phyloP scores from a whole-genome alignment of 352 stramenopile genomes.

The Thalassiosira delicatula region DNA sequence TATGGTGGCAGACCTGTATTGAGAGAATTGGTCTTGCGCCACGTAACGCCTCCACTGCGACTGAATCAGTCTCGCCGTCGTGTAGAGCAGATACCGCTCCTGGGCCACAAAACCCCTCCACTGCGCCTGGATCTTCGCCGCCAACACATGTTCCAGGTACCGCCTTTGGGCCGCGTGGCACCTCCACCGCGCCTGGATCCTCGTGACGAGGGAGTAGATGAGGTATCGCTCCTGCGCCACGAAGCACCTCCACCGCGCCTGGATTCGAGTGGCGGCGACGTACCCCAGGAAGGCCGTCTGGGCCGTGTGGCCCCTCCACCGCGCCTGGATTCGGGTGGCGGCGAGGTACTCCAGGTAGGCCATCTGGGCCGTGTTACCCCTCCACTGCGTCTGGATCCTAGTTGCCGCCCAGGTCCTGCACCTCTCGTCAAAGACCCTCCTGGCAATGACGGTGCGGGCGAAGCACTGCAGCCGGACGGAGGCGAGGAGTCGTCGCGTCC shows the following conservation, averaged over 20 bases:
- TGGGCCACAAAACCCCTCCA: conserved; percentile 14
- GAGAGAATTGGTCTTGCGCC: conserved; percentile 50
- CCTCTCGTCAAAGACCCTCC: conserved; percentile 27
- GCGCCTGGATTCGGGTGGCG: conserved; percentile 57
- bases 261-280: conserved; percentile 25
- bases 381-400: conserved; percentile 28
- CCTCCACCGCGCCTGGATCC: conserved; percentile 62
- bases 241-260: conserved; percentile 13
- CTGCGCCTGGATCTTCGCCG: conserved; percentile 24
- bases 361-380: conserved; percentile 1
- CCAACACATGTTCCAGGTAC: not conserved
- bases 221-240: conserved; percentile 6
- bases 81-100: conserved; percentile 10
- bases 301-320: conserved; percentile 56
- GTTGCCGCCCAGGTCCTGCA: conserved; percentile 31
- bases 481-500: conserved; percentile 13
- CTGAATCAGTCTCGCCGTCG: conserved; percentile 59
- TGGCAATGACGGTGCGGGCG: conserved; percentile 24
- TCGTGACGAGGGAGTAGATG: conserved; percentile 30
- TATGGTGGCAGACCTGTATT: conserved; percentile 8
- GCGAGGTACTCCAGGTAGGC: conserved; percentile 14
- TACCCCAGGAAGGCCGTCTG: conserved; percentile 39
- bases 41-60: conserved; percentile 52
- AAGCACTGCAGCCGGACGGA: conserved; percentile 27
- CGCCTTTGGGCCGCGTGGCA: conserved; percentile 54